Percentiles rank a stretch among this genome's conserved stretches.
Conservation (phyloP, 176 grass and related monocot genomes). For the Cocos nucifera region DNA sequence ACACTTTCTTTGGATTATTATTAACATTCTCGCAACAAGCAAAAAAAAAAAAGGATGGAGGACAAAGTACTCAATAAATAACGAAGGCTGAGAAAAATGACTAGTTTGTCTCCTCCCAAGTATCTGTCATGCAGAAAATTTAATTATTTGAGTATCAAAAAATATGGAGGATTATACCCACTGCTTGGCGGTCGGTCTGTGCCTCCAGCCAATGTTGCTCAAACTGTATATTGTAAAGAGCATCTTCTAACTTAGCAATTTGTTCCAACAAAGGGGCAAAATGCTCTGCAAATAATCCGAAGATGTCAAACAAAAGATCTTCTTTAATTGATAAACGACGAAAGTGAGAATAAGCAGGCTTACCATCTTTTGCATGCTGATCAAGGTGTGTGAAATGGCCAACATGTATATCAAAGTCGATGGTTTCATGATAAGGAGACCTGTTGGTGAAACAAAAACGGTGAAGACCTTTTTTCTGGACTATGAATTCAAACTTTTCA, state of each 20-base stretch:
- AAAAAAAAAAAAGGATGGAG: too few species aligned
- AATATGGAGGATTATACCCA: constrained; percentile 24
- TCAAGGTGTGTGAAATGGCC: constrained; percentile 72
- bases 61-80: too few species aligned
- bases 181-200: constrained; percentile 90
- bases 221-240: constrained; percentile 88
- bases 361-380: constrained; percentile 89
- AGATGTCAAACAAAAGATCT: constrained; percentile 1
- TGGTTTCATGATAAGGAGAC: constrained; percentile 87
- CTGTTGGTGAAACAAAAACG: constrained; percentile 87
- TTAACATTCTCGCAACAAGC: too few species aligned
- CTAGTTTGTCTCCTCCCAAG: neutral
- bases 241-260: constrained; percentile 82
- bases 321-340: neutral
- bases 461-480: constrained; percentile 67
- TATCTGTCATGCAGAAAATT: neutral
- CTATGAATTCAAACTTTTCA: constrained; percentile 88
- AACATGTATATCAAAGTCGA: constrained; percentile 83
- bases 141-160: neutral
- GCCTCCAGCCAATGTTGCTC: constrained; percentile 93
- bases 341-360: neutral
- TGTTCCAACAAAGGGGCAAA: constrained; percentile 78
- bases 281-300: constrained; percentile 54
- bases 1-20: too few species aligned
- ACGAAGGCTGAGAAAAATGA: neutral